phyloP scores from a whole-genome alignment of 2,329 filamentous ascomycete species.

The Talaromyces pinophilus region DNA sequence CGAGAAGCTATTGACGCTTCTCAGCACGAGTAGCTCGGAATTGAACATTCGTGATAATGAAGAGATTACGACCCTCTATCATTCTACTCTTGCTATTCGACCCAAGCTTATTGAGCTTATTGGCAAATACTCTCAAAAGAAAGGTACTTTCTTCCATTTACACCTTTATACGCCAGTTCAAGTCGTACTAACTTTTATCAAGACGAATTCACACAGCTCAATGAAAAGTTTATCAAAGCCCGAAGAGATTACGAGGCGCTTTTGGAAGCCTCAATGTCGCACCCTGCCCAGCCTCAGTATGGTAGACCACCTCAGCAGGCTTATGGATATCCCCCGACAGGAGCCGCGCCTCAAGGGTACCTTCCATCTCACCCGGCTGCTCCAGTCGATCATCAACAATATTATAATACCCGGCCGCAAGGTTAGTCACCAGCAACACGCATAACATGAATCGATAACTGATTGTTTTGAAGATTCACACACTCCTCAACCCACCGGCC shows the following conservation, averaged over 20 bases:
- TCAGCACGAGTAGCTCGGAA: constrained; percentile 82
- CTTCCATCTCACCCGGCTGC: constrained; percentile 33
- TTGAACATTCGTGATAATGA: constrained; percentile 90
- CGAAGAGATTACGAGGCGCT: constrained; percentile 93
- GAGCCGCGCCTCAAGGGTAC: constrained; percentile 40
- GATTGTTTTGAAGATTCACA: constrained; percentile 30
- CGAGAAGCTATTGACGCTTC: constrained; percentile 78
- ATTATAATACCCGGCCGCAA: constrained; percentile 61
- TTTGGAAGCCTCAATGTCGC: constrained; percentile 95
- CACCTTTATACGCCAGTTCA: background rate
- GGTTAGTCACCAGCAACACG: constrained; percentile 30
- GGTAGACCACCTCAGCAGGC: constrained; percentile 56
- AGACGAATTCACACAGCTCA: constrained; percentile 98
- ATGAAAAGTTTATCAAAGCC: constrained; percentile 99
- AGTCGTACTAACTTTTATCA: background rate
- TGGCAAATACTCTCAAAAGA: constrained; percentile 98
- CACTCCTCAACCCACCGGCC: constrained; percentile 48
- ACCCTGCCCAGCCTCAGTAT: constrained; percentile 78
- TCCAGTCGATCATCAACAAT: constrained; percentile 66
- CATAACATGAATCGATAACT: background rate
- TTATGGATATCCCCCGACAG: constrained; percentile 38
- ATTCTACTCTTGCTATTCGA: constrained; percentile 88
- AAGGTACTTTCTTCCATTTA: constrained; percentile 59
- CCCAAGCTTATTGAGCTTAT: constrained; percentile 98
- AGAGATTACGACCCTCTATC: constrained; percentile 88